Percentiles rank a stretch among this genome's conserved stretches.
Evolutionary conservation across 805 yeast genomes (phyloP).

Genomic region (Yamadazyma olivae): DNA sequence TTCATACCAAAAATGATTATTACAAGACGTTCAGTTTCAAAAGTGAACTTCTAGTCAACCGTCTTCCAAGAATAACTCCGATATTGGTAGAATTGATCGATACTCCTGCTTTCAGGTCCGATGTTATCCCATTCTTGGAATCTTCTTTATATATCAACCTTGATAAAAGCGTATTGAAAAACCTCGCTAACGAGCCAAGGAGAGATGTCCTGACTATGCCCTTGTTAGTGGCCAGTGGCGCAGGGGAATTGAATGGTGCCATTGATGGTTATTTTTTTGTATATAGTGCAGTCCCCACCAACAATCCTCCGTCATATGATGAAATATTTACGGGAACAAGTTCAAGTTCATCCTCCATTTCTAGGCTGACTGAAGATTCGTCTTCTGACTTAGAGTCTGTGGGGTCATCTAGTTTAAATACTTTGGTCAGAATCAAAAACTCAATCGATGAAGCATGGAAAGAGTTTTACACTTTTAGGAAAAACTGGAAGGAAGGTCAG

Average conservation of each 20-base stretch:
- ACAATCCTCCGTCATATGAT: constrained; percentile 58
- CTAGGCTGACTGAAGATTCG: constrained; percentile 1
- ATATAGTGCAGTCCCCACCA: constrained; percentile 65
- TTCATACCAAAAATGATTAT: constrained; percentile 7
- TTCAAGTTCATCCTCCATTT: not conserved
- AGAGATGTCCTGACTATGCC: constrained; percentile 64
- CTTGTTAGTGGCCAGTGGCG: constrained; percentile 72
- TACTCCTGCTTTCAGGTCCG: constrained; percentile 67
- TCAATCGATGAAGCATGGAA: constrained; percentile 73
- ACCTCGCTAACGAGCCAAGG: constrained; percentile 62
- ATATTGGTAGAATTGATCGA: constrained; percentile 68
- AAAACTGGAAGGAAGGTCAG: constrained; percentile 58
- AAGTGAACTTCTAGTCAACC: not conserved
- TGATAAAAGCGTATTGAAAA: constrained; percentile 55
- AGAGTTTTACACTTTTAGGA: constrained; percentile 55
- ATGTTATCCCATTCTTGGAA: constrained; percentile 73
- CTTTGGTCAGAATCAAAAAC: constrained; percentile 37
- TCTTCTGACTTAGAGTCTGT: too few species aligned
- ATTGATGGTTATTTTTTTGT: constrained; percentile 73
- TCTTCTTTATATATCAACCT: constrained; percentile 63
- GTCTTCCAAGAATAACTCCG: constrained; percentile 43
- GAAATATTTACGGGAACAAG: not conserved
- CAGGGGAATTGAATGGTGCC: constrained; percentile 70
- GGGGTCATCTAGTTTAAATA: constrained; percentile 8
- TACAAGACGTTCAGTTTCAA: constrained; percentile 10